A percentile compares a stretch with the other conserved stretches of the same genome.
These are phyloP conservation scores for Colletotrichum sp. DNA, from an alignment of 2,329 filamentous ascomycete genomes.

Conservation along the genomic window DNA sequence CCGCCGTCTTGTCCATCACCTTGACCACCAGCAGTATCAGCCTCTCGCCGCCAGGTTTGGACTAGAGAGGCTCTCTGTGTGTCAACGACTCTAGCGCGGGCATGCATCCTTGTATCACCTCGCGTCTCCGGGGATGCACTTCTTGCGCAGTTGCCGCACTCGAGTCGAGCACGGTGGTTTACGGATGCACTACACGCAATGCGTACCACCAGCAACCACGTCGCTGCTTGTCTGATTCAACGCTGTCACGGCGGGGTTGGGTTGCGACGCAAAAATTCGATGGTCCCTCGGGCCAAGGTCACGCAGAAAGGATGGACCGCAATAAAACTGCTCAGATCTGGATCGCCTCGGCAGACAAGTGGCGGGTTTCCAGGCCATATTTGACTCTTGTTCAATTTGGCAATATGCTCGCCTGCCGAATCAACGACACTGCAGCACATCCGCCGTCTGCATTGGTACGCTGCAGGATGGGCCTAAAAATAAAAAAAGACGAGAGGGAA, in stretches of 20 bases:
- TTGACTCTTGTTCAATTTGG: background rate
- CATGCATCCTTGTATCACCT: conserved; percentile 1
- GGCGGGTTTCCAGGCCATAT: background rate
- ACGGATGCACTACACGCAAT: background rate
- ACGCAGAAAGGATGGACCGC: background rate
- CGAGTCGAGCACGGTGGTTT: background rate
- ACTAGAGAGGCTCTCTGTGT: background rate
- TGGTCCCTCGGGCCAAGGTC: conserved; percentile 2
- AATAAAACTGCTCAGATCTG: background rate
- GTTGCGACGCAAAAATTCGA: background rate
- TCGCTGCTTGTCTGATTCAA: background rate
- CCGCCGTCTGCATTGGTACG: conserved; percentile 2
- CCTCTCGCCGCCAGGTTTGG: conserved; percentile 1
- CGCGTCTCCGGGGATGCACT: conserved; percentile 1
- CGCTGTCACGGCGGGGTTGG: background rate
- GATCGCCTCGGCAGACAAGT: background rate
- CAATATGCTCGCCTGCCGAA: background rate
- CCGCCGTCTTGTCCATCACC: background rate
- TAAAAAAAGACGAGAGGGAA: background rate
- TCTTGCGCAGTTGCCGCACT: background rate
- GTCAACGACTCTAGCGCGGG: background rate
- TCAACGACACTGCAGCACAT: background rate
- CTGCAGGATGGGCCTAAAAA: conserved; percentile 19
- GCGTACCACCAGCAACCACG: background rate
- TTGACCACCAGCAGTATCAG: background rate